A percentile compares a stretch with the other conserved stretches of the same genome.
phyloP scores from a whole-genome alignment of 371 early-diverging fungal genomes.

The Syncephalastrum monosporum region DNA sequence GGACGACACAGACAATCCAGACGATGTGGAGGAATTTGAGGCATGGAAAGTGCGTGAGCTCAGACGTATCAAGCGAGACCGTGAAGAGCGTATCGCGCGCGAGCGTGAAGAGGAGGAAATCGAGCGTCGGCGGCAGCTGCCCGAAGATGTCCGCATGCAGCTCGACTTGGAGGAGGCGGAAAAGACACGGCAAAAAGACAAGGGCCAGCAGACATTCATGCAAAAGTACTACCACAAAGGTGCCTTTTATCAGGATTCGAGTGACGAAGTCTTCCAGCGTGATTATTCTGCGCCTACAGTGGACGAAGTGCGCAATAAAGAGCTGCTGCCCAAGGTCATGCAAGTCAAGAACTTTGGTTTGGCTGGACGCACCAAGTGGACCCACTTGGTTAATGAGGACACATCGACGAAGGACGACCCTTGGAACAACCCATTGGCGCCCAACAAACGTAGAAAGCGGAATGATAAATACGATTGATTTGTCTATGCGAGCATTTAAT shows the following conservation, averaged over 20 bases:
- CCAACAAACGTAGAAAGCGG: too few species aligned
- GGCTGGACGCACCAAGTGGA: constrained; percentile 87
- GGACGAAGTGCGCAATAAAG: constrained; percentile 68
- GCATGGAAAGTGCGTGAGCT: constrained; percentile 94
- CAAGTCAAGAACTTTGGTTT: constrained; percentile 90
- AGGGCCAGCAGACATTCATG: constrained; percentile 54
- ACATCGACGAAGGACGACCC: constrained; percentile 55
- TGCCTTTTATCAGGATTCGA: constrained; percentile 74
- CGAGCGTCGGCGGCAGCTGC: constrained; percentile 78
- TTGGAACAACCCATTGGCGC: constrained; percentile 21
- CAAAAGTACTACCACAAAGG: constrained; percentile 91
- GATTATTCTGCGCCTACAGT: constrained; percentile 77
- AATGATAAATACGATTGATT: too few species aligned
- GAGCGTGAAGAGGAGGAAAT: constrained; percentile 78
- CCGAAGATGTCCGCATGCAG: constrained; percentile 75
- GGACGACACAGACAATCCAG: constrained; percentile 90
- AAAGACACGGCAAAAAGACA: constrained; percentile 52
- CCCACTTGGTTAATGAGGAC: constrained; percentile 84
- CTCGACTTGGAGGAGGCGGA: constrained; percentile 65
- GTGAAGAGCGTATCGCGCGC: constrained; percentile 72
- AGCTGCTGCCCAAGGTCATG: constrained; percentile 81
- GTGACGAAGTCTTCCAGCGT: constrained; percentile 63
- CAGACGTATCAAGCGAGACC: constrained; percentile 84
- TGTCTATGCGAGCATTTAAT: not conserved
- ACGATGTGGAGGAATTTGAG: constrained; percentile 85